Percentiles rank a stretch among this genome's conserved stretches.
These are phyloP conservation scores for Lyophyllum atratum DNA, from an alignment of 768 basidiomycete species.

Conservation along the genomic window DNA sequence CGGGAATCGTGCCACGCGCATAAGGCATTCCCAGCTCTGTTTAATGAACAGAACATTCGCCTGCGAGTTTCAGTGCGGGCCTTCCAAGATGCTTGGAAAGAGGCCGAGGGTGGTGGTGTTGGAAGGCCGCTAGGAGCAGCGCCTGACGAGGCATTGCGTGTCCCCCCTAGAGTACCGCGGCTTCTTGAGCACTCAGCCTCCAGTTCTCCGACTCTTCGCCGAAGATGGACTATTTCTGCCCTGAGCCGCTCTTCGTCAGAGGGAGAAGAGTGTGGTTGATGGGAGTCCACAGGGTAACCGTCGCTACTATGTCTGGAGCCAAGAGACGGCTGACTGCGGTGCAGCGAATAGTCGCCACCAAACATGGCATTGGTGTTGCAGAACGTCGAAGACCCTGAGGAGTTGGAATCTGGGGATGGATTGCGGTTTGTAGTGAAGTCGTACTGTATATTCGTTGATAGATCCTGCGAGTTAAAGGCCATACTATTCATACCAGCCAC, in stretches of 20 bases:
- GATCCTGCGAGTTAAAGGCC: constrained; percentile 22
- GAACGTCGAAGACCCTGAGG: constrained; percentile 33
- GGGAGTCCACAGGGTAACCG: constrained; percentile 17
- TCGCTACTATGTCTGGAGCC: constrained; percentile 10
- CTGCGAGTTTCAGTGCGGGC: constrained; percentile 73
- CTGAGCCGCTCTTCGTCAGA: constrained; percentile 33
- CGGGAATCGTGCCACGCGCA: constrained; percentile 92
- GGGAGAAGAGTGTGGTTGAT: constrained; percentile 18
- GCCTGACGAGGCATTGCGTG: constrained; percentile 15
- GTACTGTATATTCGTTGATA: constrained; percentile 18
- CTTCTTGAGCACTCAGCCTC: constrained; percentile 60
- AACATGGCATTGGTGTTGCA: background rate
- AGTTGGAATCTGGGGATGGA: constrained; percentile 42
- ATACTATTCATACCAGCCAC: constrained; percentile 17
- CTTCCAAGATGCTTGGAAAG: constrained; percentile 67
- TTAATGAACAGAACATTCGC: constrained; percentile 75
- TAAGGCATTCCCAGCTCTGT: constrained; percentile 85
- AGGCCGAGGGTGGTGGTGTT: constrained; percentile 38
- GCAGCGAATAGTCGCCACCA: constrained; percentile 3
- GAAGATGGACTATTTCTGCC: constrained; percentile 56
- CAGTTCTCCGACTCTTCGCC: constrained; percentile 60
- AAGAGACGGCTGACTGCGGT: constrained; percentile 12
- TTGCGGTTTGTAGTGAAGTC: constrained; percentile 32
- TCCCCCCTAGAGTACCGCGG: constrained; percentile 33
- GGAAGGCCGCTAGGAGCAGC: constrained; percentile 20